phyloP scores from a whole-genome alignment of 225 moss, liverwort and hornwort genomes.

The Sphagnum tenellum region DNA sequence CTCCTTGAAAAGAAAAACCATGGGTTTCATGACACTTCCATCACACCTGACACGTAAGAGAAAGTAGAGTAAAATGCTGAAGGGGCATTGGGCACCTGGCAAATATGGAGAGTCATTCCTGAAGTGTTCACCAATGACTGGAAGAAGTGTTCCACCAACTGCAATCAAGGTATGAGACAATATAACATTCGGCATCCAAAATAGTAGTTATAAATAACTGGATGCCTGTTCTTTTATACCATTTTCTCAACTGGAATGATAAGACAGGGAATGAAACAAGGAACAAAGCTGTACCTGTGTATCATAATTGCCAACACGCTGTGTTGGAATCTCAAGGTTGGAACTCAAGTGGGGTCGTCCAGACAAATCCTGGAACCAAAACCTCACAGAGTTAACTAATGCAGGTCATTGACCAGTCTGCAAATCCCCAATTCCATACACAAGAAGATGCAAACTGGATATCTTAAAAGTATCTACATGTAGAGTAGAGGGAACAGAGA shows the following conservation, averaged over 20 bases:
- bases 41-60: too few relatives aligned
- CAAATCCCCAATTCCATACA: neutral
- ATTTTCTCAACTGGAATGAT: neutral
- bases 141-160: constrained; percentile 81
- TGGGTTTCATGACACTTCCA: too few relatives aligned
- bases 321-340: constrained; percentile 68
- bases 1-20: too few relatives aligned
- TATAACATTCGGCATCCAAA: too few relatives aligned
- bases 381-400: too few relatives aligned
- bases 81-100: constrained; percentile 27
- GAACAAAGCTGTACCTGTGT: constrained; percentile 48
- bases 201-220: too few relatives aligned
- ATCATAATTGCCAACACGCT: constrained; percentile 92
- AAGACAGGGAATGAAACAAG: neutral
- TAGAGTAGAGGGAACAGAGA: too few relatives aligned
- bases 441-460: too few relatives aligned
- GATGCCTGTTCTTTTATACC: too few relatives aligned
- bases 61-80: neutral
- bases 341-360: constrained; percentile 86
- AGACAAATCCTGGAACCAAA: constrained; percentile 63
- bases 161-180: neutral
- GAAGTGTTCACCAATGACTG: constrained; percentile 90
- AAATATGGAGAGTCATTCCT: constrained; percentile 97
- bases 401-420: neutral
- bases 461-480: too few relatives aligned